A percentile compares a stretch with the other conserved stretches of the same genome.
Conservation (phyloP, 164 flowering plant genomes). For the Dillenia suffruticosa region DNA sequence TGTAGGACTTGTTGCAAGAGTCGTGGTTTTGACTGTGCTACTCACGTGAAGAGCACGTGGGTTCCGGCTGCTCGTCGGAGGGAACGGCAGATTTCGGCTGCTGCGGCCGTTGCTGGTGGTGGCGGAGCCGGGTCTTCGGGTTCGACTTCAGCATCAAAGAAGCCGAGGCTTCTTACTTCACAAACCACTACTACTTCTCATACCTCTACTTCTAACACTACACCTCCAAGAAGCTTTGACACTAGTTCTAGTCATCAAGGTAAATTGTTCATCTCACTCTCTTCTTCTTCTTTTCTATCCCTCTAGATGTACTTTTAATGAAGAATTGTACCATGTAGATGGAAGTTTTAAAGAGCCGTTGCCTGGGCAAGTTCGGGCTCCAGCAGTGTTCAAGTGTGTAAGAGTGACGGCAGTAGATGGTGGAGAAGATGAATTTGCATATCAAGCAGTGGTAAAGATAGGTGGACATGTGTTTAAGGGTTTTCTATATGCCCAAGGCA, state of each 20-base stretch:
- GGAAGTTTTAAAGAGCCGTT: constrained; percentile 60
- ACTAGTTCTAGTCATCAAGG: constrained; percentile 86
- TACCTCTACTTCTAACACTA: constrained; percentile 84
- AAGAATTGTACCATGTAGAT: constrained; percentile 30
- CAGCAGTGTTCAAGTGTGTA: constrained; percentile 91
- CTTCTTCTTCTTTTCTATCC: background rate
- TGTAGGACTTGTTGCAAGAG: constrained; percentile 98
- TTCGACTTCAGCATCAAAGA: constrained; percentile 68
- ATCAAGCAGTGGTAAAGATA: constrained; percentile 84
- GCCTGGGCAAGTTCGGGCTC: constrained; percentile 79
- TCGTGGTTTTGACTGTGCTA: constrained; percentile 76
- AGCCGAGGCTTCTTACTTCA: constrained; percentile 63
- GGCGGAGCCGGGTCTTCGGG: constrained; percentile 45
- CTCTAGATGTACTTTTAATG: background rate
- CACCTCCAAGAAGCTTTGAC: constrained; percentile 89
- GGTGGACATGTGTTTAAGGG: constrained; percentile 94
- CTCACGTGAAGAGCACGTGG: constrained; percentile 98
- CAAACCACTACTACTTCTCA: constrained; percentile 70
- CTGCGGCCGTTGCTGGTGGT: constrained; percentile 17
- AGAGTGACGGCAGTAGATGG: constrained; percentile 82
- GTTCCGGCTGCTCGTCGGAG: constrained; percentile 83
- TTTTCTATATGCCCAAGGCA: constrained; percentile 77
- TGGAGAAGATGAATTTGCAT: constrained; percentile 88
- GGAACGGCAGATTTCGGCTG: constrained; percentile 58
- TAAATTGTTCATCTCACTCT: constrained; percentile 6